These are phyloP conservation scores for Leccinellum luteum DNA, from an alignment of 768 basidiomycete genomes.

Conservation along the genomic window DNA sequence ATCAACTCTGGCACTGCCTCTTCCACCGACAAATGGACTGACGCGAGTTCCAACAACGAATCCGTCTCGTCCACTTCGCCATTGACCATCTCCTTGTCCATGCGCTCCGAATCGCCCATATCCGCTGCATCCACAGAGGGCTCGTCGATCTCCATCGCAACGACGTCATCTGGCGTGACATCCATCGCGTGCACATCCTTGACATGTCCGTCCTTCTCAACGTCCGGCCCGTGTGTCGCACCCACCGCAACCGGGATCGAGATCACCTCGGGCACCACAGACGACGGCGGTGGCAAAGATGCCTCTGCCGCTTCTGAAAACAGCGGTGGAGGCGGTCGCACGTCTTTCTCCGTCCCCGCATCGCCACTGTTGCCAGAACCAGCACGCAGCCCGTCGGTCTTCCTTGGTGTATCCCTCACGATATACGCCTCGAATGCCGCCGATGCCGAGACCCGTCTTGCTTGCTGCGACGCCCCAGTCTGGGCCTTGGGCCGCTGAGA, in stretches of 20 bases:
- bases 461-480: background rate
- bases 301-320: background rate
- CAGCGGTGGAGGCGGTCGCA: background rate
- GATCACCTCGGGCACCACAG: background rate
- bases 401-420: conserved; percentile 7
- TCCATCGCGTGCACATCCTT: background rate
- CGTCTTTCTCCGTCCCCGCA: background rate
- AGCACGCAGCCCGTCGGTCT: background rate
- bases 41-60: conserved; percentile 22
- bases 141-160: background rate
- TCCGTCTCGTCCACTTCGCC: conserved; percentile 16
- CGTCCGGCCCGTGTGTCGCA: background rate
- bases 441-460: conserved; percentile 12
- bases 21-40: conserved; percentile 19
- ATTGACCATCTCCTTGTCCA: background rate
- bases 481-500: background rate
- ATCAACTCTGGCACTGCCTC: background rate
- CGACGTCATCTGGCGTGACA: background rate
- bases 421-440: conserved; percentile 19
- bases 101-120: background rate
- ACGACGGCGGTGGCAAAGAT: background rate
- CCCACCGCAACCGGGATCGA: background rate
- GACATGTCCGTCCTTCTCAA: too few relatives aligned
- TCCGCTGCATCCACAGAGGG: background rate
- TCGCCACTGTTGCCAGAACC: background rate